A percentile compares a stretch with the other conserved stretches of the same genome.
phyloP scores from a whole-genome alignment of 371 early-diverging fungal genomes.

The Blakeslea trispora region DNA sequence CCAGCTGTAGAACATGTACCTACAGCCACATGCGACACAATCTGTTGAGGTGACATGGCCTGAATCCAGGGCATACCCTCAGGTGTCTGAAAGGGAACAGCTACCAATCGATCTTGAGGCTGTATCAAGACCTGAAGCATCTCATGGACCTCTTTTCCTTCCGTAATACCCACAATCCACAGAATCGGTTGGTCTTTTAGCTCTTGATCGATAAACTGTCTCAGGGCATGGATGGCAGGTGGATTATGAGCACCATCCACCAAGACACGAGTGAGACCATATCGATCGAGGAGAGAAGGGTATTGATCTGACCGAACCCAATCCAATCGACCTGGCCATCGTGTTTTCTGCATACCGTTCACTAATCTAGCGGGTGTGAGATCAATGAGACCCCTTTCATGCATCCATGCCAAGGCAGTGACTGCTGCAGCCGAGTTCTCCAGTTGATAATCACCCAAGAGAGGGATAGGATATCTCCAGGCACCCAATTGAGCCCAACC shows the following conservation, averaged over 20 bases:
- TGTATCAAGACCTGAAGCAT: slow-evolving; percentile 60
- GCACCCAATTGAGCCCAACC: slow-evolving; percentile 8
- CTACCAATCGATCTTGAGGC: slow-evolving; percentile 59
- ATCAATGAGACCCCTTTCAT: slow-evolving; percentile 9
- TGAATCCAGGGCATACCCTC: slow-evolving; percentile 89
- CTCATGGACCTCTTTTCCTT: slow-evolving; percentile 66
- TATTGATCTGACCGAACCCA: slow-evolving; percentile 45
- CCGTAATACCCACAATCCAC: slow-evolving; percentile 82
- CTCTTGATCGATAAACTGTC: slow-evolving; percentile 60
- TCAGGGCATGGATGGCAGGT: slow-evolving; percentile 67
- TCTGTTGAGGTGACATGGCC: slow-evolving; percentile 44
- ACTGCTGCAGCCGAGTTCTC: slow-evolving; percentile 80
- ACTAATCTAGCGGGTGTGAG: slow-evolving; percentile 51
- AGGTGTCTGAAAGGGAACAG: slow-evolving; percentile 75
- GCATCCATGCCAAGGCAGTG: slow-evolving; percentile 60
- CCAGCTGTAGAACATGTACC: too few species aligned
- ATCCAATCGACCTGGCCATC: slow-evolving; percentile 88
- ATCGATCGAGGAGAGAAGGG: not conserved
- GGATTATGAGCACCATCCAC: slow-evolving; percentile 93
- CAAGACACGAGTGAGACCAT: slow-evolving; percentile 42
- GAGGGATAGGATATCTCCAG: slow-evolving; percentile 51
- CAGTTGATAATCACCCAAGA: slow-evolving; percentile 80
- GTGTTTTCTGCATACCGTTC: slow-evolving; percentile 58
- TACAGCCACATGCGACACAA: too few species aligned
- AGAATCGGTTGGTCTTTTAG: slow-evolving; percentile 38